These are phyloP conservation scores for Hypericum androsaemum DNA, from an alignment of 345 rosid species.

Conservation along the genomic window DNA sequence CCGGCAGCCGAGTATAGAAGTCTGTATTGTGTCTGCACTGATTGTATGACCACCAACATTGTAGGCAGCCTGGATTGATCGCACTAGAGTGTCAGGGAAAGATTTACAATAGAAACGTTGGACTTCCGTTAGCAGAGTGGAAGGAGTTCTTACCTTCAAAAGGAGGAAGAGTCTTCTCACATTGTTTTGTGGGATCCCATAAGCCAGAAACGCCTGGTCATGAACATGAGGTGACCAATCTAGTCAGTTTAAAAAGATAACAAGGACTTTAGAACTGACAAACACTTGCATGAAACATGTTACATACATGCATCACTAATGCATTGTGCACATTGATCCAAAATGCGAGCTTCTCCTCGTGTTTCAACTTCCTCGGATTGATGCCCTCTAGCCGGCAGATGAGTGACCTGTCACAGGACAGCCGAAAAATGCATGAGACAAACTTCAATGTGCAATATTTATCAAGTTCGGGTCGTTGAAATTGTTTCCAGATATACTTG, in stretches of 20 bases:
- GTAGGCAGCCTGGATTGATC: slow-evolving; percentile 74
- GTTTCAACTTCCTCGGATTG: slow-evolving; percentile 60
- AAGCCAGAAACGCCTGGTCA: slow-evolving; percentile 70
- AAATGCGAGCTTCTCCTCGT: slow-evolving; percentile 86
- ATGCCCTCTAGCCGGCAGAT: slow-evolving; percentile 69
- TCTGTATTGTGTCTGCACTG: slow-evolving; percentile 75
- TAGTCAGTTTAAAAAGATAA: slow-evolving; percentile 10
- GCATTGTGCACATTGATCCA: slow-evolving; percentile 97
- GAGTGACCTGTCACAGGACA: slow-evolving; percentile 46
- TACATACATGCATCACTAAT: slow-evolving; percentile 90
- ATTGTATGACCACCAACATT: slow-evolving; percentile 86
- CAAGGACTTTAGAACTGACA: not conserved
- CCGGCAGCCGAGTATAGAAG: slow-evolving; percentile 68
- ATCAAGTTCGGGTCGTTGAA: not conserved
- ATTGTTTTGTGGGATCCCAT: slow-evolving; percentile 87
- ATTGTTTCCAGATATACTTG: slow-evolving; percentile 20
- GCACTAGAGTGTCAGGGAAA: slow-evolving; percentile 10
- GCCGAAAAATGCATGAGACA: slow-evolving; percentile 1
- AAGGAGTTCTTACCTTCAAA: slow-evolving; percentile 45
- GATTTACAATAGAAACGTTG: not conserved
- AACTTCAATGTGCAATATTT: slow-evolving; percentile 1
- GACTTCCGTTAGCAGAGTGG: not conserved
- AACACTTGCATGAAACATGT: slow-evolving; percentile 8
- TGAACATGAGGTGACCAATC: slow-evolving; percentile 6
- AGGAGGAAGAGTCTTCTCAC: slow-evolving; percentile 72